Evolutionary conservation across 345 rosid genomes (phyloP).

Genomic region (Adansonia digitata): DNA sequence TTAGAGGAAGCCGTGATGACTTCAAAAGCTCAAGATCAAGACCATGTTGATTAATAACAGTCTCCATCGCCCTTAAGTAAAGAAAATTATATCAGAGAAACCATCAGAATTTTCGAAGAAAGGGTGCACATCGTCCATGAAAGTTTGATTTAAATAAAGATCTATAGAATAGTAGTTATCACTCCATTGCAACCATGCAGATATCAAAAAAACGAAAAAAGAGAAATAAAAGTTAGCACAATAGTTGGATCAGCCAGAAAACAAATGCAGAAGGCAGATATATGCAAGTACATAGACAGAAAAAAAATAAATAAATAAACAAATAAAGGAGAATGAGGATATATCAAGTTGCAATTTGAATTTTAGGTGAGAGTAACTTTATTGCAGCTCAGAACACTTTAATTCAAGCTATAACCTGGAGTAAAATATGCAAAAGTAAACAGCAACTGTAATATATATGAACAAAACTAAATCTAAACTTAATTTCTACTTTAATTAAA

Average conservation of each 20-base stretch:
- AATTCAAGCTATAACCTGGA: background rate
- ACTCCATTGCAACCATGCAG: background rate
- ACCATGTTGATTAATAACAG: constrained; percentile 85
- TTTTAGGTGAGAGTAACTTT: background rate
- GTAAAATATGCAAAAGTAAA: background rate
- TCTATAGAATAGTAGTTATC: background rate
- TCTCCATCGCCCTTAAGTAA: constrained; percentile 88
- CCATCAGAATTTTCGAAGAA: background rate
- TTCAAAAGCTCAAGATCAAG: constrained; percentile 89
- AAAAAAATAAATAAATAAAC: background rate
- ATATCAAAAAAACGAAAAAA: background rate
- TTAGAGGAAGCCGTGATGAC: constrained; percentile 61
- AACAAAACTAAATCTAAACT: background rate
- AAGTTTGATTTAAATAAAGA: background rate
- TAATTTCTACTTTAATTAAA: constrained; percentile 2
- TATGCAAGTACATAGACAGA: background rate
- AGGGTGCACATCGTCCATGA: background rate
- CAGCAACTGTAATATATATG: background rate
- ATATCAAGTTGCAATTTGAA: background rate
- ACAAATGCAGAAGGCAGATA: background rate
- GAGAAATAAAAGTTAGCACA: background rate
- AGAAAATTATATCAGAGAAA: constrained; percentile 17
- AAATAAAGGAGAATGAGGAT: background rate
- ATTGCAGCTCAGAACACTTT: background rate
- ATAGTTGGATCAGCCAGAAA: background rate